Conservation (phyloP, 805 yeast genomes). For the Saccharomycopsis sp. region DNA sequence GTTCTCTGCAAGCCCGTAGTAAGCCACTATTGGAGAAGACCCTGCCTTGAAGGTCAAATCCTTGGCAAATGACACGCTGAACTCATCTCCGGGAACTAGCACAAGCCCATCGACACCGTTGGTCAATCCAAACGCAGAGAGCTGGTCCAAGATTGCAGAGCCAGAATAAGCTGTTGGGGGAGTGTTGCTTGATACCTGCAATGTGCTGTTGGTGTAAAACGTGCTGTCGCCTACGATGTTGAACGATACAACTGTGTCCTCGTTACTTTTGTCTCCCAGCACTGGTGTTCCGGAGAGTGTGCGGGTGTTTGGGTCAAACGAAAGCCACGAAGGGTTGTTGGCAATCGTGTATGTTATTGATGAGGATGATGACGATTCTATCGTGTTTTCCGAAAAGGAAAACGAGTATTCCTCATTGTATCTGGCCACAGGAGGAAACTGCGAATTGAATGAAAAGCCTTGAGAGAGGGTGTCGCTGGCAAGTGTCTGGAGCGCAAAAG, state of each 20-base stretch:
- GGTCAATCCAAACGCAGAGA: slow-evolving; percentile 62
- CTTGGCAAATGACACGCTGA: slow-evolving; percentile 56
- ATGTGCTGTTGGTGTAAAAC: slow-evolving; percentile 38
- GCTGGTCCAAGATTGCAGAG: slow-evolving; percentile 42
- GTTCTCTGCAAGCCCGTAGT: slow-evolving; percentile 75
- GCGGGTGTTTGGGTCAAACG: slow-evolving; percentile 55
- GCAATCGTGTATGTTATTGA: slow-evolving; percentile 46
- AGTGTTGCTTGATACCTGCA: slow-evolving; percentile 52
- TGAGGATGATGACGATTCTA: slow-evolving; percentile 34
- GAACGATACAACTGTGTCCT: slow-evolving; percentile 44
- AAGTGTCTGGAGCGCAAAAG: not conserved
- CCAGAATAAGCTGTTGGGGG: slow-evolving; percentile 44
- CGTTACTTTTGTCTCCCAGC: slow-evolving; percentile 24
- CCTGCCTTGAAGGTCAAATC: slow-evolving; percentile 48
- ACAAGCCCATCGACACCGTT: slow-evolving; percentile 73
- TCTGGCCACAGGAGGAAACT: slow-evolving; percentile 84
- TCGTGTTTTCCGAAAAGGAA: slow-evolving; percentile 62
- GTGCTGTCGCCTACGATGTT: slow-evolving; percentile 56
- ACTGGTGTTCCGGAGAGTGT: slow-evolving; percentile 66
- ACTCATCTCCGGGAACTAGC: slow-evolving; percentile 59
- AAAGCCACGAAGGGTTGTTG: slow-evolving; percentile 68
- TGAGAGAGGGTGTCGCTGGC: slow-evolving; percentile 20
- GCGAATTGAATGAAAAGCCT: slow-evolving; percentile 76
- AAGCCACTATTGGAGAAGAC: slow-evolving; percentile 47
- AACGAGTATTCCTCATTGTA: slow-evolving; percentile 55